phyloP scores from a whole-genome alignment of 176 grass and related monocot genomes.

The Zizania latifolia region DNA sequence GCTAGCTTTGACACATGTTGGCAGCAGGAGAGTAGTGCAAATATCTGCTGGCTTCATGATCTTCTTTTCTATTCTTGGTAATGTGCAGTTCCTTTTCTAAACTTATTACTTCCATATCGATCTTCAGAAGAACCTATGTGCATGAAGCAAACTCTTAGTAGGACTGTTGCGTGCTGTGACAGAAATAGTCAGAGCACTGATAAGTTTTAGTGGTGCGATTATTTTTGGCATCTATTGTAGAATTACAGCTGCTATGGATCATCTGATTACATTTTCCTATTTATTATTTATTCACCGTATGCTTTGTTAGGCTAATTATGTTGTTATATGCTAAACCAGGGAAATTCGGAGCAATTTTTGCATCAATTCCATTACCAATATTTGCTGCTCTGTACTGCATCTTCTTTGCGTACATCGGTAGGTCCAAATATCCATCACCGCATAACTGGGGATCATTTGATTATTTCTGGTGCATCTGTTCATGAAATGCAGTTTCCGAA shows the following conservation, averaged over 20 bases:
- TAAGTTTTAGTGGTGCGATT: background rate
- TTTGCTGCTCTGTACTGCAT: slow-evolving; percentile 52
- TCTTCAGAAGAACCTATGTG: background rate
- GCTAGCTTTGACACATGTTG: slow-evolving; percentile 52
- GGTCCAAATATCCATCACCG: background rate
- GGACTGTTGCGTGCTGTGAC: background rate
- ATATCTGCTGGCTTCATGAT: slow-evolving; percentile 68
- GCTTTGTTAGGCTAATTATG: background rate
- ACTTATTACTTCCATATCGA: background rate
- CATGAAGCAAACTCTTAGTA: background rate
- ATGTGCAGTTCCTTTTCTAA: background rate
- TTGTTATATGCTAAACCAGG: slow-evolving; percentile 24
- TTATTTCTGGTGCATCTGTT: background rate
- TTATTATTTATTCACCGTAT: background rate
- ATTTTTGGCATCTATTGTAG: background rate
- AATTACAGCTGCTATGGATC: background rate
- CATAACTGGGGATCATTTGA: background rate
- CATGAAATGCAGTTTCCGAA: background rate
- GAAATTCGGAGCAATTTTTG: slow-evolving; percentile 60
- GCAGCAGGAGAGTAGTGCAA: slow-evolving; percentile 56
- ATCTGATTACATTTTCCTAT: background rate
- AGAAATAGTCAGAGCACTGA: background rate
- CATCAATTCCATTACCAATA: slow-evolving; percentile 47
- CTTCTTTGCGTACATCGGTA: slow-evolving; percentile 57
- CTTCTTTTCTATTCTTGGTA: slow-evolving; percentile 57